phyloP scores from a whole-genome alignment of 306 rosid genomes.

The Trichosanthes truncata region DNA sequence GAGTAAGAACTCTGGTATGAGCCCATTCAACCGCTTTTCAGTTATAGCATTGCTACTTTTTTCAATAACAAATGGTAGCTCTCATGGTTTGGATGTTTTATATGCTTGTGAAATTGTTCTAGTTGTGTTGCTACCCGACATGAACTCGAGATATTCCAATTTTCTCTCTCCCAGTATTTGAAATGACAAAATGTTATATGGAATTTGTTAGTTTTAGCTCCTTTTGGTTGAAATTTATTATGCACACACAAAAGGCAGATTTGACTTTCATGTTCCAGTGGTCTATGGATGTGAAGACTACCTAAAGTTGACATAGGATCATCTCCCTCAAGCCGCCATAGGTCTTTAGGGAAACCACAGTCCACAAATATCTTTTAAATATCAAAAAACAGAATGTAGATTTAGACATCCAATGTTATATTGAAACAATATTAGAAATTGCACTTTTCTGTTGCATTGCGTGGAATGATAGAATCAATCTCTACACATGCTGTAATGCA shows the following conservation, averaged over 20 bases:
- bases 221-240: not conserved
- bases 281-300: not conserved
- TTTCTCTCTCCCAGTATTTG: not conserved
- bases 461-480: not conserved
- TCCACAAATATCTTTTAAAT: not conserved
- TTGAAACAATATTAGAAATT: not conserved
- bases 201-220: not conserved
- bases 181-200: not conserved
- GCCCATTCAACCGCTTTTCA: not conserved
- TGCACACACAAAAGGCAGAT: not conserved
- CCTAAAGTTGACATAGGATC: not conserved
- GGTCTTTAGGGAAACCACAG: not conserved
- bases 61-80: not conserved
- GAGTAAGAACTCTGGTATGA: conserved; percentile 51
- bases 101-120: not conserved
- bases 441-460: not conserved
- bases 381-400: not conserved
- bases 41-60: not conserved
- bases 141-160: not conserved
- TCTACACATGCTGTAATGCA: not conserved
- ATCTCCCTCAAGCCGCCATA: not conserved
- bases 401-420: not conserved
- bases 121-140: not conserved
- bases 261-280: not conserved
- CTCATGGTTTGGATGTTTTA: not conserved